Conservation (phyloP, 805 yeast species). For the Metschnikowia baotianmanensis region DNA sequence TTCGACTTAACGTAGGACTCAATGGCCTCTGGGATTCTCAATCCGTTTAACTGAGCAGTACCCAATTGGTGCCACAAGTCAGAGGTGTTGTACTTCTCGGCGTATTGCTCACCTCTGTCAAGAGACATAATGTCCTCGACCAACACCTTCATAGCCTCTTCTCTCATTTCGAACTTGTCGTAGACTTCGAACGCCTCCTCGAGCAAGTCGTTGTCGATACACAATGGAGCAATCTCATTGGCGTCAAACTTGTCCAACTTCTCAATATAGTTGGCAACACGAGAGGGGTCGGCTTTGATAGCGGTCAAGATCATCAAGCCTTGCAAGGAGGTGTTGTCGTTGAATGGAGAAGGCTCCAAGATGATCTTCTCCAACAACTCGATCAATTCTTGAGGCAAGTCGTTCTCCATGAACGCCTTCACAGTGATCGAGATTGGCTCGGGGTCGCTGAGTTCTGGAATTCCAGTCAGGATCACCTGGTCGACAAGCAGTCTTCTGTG, state of each 20-base stretch:
- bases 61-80: conserved; percentile 95
- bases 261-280: conserved; percentile 80
- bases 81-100: conserved; percentile 81
- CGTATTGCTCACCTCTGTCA: conserved; percentile 91
- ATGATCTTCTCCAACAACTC: conserved; percentile 95
- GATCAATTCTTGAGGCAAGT: conserved; percentile 86
- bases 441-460: conserved; percentile 89
- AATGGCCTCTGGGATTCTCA: conserved; percentile 88
- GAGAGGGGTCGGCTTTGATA: conserved; percentile 87
- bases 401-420: conserved; percentile 94
- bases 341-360: conserved; percentile 95
- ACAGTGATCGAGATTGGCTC: conserved; percentile 93
- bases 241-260: conserved; percentile 90
- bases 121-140: conserved; percentile 92
- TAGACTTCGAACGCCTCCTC: conserved; percentile 96
- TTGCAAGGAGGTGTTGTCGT: conserved; percentile 91
- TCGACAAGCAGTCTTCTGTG: conserved; percentile 92
- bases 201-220: conserved; percentile 80
- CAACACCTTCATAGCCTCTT: conserved; percentile 83
- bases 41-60: conserved; percentile 91
- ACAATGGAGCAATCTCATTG: conserved; percentile 87
- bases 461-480: conserved; percentile 93
- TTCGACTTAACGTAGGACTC: conserved; percentile 88
- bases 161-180: conserved; percentile 73
- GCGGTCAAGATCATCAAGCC: conserved; percentile 92